A percentile compares a stretch with the other conserved stretches of the same genome.
phyloP scores from a whole-genome alignment of 305 asterid species.

The Andrographis paniculata region DNA sequence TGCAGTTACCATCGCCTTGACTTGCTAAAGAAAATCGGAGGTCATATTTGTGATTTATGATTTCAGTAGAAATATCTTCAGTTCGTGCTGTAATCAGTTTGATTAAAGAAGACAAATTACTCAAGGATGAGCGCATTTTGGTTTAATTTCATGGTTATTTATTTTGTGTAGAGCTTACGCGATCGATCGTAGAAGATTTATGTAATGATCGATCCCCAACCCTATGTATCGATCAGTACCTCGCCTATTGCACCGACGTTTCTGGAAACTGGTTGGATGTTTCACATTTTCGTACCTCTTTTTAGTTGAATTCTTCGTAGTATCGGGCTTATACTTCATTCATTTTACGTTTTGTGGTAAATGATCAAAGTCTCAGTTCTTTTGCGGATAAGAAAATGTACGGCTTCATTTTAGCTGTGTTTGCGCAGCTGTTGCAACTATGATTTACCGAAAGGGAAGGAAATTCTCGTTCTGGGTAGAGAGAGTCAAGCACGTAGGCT shows the following conservation, averaged over 20 bases:
- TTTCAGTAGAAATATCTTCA: not conserved
- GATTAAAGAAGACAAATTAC: not conserved
- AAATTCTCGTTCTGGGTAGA: slow-evolving; percentile 38
- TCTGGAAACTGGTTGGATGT: slow-evolving; percentile 53
- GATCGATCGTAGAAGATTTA: slow-evolving; percentile 51
- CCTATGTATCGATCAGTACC: slow-evolving; percentile 51
- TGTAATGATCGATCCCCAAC: slow-evolving; percentile 39
- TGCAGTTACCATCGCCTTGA: slow-evolving; percentile 24
- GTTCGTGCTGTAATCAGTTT: slow-evolving; percentile 9
- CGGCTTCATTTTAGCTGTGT: slow-evolving; percentile 2
- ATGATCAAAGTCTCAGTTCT: not conserved
- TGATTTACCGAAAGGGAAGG: slow-evolving; percentile 56
- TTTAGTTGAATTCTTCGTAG: too few relatives aligned
- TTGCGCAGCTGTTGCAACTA: slow-evolving; percentile 59
- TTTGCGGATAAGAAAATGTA: not conserved
- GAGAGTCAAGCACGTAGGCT: slow-evolving; percentile 61
- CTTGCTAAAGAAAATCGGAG: slow-evolving; percentile 39
- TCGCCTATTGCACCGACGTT: slow-evolving; percentile 52
- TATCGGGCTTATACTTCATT: slow-evolving; percentile 6
- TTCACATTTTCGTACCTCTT: too few relatives aligned
- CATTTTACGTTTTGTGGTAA: slow-evolving; percentile 4
- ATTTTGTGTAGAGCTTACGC: slow-evolving; percentile 43
- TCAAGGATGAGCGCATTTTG: not conserved
- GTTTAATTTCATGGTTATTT: not conserved
- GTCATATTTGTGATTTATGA: slow-evolving; percentile 15